Percentiles rank a stretch among this genome's conserved stretches.
Conservation (phyloP, 2,329 filamentous ascomycete genomes). For the Pseudogymnoascus sp. region DNA sequence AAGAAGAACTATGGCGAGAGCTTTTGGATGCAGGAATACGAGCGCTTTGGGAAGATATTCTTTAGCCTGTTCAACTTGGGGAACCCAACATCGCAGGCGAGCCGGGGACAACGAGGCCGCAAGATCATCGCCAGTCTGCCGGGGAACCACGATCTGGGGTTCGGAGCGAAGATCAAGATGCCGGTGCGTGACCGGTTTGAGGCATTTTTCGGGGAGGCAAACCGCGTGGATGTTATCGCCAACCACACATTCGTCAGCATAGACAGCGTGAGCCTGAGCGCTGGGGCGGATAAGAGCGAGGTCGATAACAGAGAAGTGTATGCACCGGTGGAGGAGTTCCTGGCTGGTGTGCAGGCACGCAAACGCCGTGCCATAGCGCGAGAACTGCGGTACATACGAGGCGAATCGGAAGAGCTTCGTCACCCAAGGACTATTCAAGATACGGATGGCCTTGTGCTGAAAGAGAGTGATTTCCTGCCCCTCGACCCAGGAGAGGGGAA, state of each 20-base stretch:
- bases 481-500: slow-evolving; percentile 37
- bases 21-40: slow-evolving; percentile 83
- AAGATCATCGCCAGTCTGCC: slow-evolving; percentile 80
- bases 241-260: slow-evolving; percentile 95
- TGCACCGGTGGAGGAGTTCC: slow-evolving; percentile 66
- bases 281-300: slow-evolving; percentile 41
- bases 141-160: slow-evolving; percentile 92
- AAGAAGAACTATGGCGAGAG: slow-evolving; percentile 68
- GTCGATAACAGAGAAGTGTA: slow-evolving; percentile 57
- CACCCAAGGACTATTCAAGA: slow-evolving; percentile 55
- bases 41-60: slow-evolving; percentile 80
- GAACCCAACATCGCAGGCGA: slow-evolving; percentile 42
- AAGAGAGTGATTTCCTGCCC: slow-evolving; percentile 31
- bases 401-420: slow-evolving; percentile 41
- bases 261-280: slow-evolving; percentile 81
- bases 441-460: slow-evolving; percentile 29
- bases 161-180: slow-evolving; percentile 74
- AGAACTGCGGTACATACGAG: slow-evolving; percentile 58
- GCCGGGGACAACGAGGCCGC: slow-evolving; percentile 52
- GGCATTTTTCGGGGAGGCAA: slow-evolving; percentile 84
- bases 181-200: slow-evolving; percentile 76
- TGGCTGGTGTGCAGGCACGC: slow-evolving; percentile 54
- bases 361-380: slow-evolving; percentile 62
- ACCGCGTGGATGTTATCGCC: slow-evolving; percentile 80
- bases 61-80: slow-evolving; percentile 58